A percentile compares a stretch with the other conserved stretches of the same genome.
Conservation (phyloP, 1,139 yeast species). For the Taphrina pruni region DNA sequence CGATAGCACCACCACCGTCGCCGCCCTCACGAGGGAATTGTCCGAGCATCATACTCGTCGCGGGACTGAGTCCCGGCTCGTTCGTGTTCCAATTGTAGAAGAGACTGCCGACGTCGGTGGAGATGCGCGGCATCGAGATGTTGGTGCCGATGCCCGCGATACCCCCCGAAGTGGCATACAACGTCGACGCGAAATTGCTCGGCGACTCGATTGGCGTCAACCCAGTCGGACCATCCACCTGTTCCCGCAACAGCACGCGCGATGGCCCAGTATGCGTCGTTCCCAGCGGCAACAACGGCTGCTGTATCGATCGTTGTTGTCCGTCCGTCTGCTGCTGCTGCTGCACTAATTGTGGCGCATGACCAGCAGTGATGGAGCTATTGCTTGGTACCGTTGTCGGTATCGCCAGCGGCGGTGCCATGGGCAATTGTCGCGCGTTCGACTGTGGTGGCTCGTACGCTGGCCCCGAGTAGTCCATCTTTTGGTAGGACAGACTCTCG, state of each 20-base stretch:
- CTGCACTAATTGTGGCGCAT: not conserved
- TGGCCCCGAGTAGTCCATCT: not conserved
- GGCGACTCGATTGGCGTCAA: constrained; percentile 36
- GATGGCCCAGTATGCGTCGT: constrained; percentile 10
- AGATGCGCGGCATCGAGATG: constrained; percentile 34
- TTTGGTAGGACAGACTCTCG: not conserved
- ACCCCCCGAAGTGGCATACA: constrained; percentile 9
- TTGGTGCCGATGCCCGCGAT: constrained; percentile 29
- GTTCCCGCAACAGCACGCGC: constrained; percentile 10
- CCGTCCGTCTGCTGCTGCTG: not conserved
- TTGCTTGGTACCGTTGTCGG: constrained; percentile 14
- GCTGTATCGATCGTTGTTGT: no score
- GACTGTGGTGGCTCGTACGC: constrained; percentile 12
- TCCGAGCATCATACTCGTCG: constrained; percentile 35
- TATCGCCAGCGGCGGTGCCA: constrained; percentile 28
- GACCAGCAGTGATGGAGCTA: not conserved
- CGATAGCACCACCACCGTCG: not conserved
- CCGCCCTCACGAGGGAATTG: constrained; percentile 15
- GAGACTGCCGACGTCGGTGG: constrained; percentile 39
- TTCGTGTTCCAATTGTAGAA: constrained; percentile 41
- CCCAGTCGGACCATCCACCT: constrained; percentile 6
- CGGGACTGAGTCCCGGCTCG: constrained; percentile 38
- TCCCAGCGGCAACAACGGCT: not conserved
- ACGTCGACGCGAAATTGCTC: constrained; percentile 23
- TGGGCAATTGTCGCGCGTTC: constrained; percentile 12